phyloP scores from a whole-genome alignment of 192 early-diverging fungal genomes.

The Lobosporangium transversale region DNA sequence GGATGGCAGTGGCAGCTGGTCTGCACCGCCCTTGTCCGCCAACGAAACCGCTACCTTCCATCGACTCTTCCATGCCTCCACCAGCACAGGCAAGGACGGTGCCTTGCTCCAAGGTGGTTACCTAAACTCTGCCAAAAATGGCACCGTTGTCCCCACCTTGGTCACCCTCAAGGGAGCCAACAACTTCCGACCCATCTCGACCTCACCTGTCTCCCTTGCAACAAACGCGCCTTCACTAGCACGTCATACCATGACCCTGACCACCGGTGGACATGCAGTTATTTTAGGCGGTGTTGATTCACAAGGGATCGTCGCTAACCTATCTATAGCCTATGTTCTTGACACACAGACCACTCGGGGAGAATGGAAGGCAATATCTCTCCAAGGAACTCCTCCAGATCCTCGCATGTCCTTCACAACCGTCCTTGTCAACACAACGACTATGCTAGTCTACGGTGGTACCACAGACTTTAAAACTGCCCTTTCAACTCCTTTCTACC shows the following conservation, averaged over 20 bases:
- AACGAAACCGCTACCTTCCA: constrained; percentile 33
- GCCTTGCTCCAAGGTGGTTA: constrained; percentile 42
- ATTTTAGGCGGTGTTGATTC: constrained; percentile 32
- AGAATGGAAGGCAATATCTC: constrained; percentile 15
- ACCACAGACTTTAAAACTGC: constrained; percentile 23
- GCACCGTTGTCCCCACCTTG: constrained; percentile 24
- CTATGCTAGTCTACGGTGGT: constrained; percentile 46
- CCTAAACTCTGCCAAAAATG: constrained; percentile 14
- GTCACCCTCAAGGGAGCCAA: constrained; percentile 24
- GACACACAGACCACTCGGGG: constrained; percentile 27
- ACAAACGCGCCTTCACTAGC: constrained; percentile 29
- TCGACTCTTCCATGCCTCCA: constrained; percentile 34
- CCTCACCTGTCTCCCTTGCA: constrained; percentile 28
- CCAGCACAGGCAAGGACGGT: constrained; percentile 42
- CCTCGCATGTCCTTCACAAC: constrained; percentile 48
- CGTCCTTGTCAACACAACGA: constrained; percentile 36
- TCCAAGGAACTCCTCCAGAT: constrained; percentile 31
- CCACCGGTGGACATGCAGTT: constrained; percentile 30
- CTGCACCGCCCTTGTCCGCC: constrained; percentile 18
- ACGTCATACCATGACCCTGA: constrained; percentile 49
- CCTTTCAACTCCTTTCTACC: constrained; percentile 15
- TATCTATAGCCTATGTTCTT: constrained; percentile 27
- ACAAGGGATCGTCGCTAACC: constrained; percentile 22
- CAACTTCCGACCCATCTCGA: constrained; percentile 20
- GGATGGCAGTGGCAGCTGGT: constrained; percentile 30